phyloP scores from a whole-genome alignment of 257 asterid species.

The Ballota nigra region DNA sequence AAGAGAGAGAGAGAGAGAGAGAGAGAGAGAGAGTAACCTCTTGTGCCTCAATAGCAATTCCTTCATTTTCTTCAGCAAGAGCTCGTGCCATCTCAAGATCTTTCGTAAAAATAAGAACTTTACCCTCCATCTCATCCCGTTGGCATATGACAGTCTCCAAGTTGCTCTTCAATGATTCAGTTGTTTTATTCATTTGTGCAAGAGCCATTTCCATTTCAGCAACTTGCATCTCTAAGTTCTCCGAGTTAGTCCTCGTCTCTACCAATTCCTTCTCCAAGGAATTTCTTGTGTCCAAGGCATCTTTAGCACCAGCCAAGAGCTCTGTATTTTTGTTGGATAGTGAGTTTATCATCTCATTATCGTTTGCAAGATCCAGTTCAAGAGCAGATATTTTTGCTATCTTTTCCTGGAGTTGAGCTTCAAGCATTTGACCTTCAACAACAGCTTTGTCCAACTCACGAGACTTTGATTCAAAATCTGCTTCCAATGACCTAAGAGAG shows the following conservation, averaged over 20 bases:
- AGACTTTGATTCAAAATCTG: slow-evolving; percentile 47
- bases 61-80: slow-evolving; percentile 76
- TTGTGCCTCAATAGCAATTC: slow-evolving; percentile 64
- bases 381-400: slow-evolving; percentile 47
- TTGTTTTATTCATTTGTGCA: slow-evolving; percentile 49
- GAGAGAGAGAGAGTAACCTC: slow-evolving; percentile 49
- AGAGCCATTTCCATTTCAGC: slow-evolving; percentile 58
- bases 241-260: slow-evolving; percentile 44
- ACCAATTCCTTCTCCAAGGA: slow-evolving; percentile 54
- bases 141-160: slow-evolving; percentile 48
- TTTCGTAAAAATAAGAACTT: slow-evolving; percentile 41
- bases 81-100: slow-evolving; percentile 60
- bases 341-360: slow-evolving; percentile 40
- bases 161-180: slow-evolving; percentile 54
- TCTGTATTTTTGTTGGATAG: slow-evolving; percentile 49
- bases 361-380: slow-evolving; percentile 47
- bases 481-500: slow-evolving; percentile 52
- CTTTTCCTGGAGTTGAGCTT: slow-evolving; percentile 59
- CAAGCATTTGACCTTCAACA: slow-evolving; percentile 47
- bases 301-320: slow-evolving; percentile 47
- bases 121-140: slow-evolving; percentile 51
- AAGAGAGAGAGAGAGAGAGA: neutral
- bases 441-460: slow-evolving; percentile 56
- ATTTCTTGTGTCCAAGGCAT: slow-evolving; percentile 43
- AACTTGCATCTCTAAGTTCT: slow-evolving; percentile 65